Percentiles rank a stretch among this genome's conserved stretches.
Conservation (phyloP, 805 yeast species). For the Saccharomycopsis amapae region DNA sequence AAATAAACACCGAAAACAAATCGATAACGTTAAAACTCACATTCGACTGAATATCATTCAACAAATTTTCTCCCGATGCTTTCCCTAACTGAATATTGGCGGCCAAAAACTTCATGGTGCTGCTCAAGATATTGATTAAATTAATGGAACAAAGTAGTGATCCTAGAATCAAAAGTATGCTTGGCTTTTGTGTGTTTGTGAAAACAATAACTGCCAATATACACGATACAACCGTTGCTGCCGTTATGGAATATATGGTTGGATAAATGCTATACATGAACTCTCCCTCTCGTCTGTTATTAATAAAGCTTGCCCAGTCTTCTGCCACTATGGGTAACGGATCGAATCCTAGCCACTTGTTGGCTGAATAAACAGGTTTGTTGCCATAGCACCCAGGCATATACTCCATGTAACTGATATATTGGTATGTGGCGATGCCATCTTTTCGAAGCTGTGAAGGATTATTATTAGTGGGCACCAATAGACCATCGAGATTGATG, state of each 20-base stretch:
- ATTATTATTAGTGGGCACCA: constrained; percentile 1
- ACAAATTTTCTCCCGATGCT: constrained; percentile 36
- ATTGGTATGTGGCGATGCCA: neutral
- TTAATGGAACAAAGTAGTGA: constrained; percentile 49
- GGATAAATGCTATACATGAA: constrained; percentile 55
- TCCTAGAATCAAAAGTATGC: constrained; percentile 43
- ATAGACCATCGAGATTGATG: constrained; percentile 1
- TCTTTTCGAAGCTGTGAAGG: no score
- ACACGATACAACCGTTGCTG: constrained; percentile 58
- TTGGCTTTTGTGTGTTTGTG: constrained; percentile 58
- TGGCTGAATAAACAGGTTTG: constrained; percentile 32
- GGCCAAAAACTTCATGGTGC: constrained; percentile 40
- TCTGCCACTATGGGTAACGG: constrained; percentile 37
- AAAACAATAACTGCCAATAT: constrained; percentile 57
- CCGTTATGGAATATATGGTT: constrained; percentile 51
- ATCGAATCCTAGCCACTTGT: constrained; percentile 25
- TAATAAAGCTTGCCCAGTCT: constrained; percentile 44
- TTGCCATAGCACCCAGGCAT: constrained; percentile 30
- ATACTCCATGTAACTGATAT: constrained; percentile 22
- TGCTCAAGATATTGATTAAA: constrained; percentile 42
- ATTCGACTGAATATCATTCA: constrained; percentile 35
- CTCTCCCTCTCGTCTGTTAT: constrained; percentile 32
- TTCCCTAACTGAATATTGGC: constrained; percentile 32
- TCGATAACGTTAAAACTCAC: constrained; percentile 48
- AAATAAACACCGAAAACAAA: constrained; percentile 46